These are phyloP conservation scores for Pythium oligandrum DNA, from an alignment of 352 stramenopile genomes.

Conservation along the genomic window DNA sequence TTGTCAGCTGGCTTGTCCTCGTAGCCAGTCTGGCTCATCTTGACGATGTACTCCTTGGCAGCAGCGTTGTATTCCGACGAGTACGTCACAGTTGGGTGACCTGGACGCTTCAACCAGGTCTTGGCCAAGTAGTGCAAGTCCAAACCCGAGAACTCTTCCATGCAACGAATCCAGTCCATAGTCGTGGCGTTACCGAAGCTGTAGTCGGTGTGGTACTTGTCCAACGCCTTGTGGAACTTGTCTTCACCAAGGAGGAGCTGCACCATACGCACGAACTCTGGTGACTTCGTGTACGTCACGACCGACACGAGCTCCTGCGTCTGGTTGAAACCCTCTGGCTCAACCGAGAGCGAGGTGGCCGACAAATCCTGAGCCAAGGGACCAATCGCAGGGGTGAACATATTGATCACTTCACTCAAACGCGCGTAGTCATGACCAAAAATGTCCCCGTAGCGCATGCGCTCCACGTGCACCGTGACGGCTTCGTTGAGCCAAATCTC, in stretches of 20 bases:
- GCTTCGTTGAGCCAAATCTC: constrained; percentile 83
- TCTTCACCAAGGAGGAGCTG: constrained; percentile 57
- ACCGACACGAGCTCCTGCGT: constrained; percentile 75
- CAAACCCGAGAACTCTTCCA: constrained; percentile 63
- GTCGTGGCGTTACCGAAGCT: constrained; percentile 64
- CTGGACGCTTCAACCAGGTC: constrained; percentile 70
- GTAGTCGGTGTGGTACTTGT: constrained; percentile 79
- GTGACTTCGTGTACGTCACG: constrained; percentile 76
- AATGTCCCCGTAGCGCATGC: constrained; percentile 55
- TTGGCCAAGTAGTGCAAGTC: constrained; percentile 62
- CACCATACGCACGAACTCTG: constrained; percentile 77
- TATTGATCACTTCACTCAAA: constrained; percentile 65
- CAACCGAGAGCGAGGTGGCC: constrained; percentile 61
- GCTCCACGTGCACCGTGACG: constrained; percentile 78
- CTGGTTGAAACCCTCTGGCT: constrained; percentile 74
- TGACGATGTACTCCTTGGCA: constrained; percentile 46
- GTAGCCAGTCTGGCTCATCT: constrained; percentile 64
- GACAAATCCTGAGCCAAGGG: constrained; percentile 66
- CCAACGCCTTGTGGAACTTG: constrained; percentile 70
- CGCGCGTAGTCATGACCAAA: constrained; percentile 71
- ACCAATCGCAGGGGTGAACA: constrained; percentile 69
- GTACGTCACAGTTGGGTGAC: constrained; percentile 66
- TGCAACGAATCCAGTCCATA: constrained; percentile 74
- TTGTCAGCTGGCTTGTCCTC: constrained; percentile 61
- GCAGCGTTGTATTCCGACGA: constrained; percentile 45